These are phyloP conservation scores for Macadamia tetraphylla DNA, from an alignment of 164 flowering plant species.

Conservation along the genomic window DNA sequence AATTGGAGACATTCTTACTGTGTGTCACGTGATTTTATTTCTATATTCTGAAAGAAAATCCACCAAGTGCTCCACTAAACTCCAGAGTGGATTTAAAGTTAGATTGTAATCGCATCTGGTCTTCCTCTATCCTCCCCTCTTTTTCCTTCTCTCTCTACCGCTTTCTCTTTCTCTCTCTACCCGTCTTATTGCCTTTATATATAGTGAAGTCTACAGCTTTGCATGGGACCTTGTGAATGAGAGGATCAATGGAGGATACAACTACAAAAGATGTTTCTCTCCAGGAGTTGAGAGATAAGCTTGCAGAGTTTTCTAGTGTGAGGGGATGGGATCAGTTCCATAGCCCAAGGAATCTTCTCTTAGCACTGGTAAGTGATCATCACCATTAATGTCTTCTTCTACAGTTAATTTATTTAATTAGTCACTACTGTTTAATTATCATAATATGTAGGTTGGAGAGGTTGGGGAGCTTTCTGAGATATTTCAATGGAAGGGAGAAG, in stretches of 20 bases:
- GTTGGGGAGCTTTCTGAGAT: slow-evolving; percentile 44
- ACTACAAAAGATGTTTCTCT: slow-evolving; percentile 41
- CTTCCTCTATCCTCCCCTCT: background rate
- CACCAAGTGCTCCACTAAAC: slow-evolving; percentile 32
- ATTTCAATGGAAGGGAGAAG: slow-evolving; percentile 54
- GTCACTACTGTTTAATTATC: no score
- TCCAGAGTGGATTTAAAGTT: background rate
- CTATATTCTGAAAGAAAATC: slow-evolving; percentile 7
- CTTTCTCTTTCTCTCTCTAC: background rate
- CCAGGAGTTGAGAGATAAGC: slow-evolving; percentile 41
- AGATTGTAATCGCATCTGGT: background rate
- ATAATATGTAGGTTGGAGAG: slow-evolving; percentile 34
- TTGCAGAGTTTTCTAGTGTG: slow-evolving; percentile 42
- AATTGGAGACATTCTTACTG: slow-evolving; percentile 20
- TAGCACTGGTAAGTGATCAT: slow-evolving; percentile 33
- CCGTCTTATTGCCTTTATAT: slow-evolving; percentile 9
- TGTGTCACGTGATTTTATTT: slow-evolving; percentile 20
- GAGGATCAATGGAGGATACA: no score
- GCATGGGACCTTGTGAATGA: slow-evolving; percentile 1
- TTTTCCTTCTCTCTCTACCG: no score
- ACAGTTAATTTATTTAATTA: no score
- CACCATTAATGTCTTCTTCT: no score
- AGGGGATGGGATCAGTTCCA: slow-evolving; percentile 51
- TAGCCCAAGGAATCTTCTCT: slow-evolving; percentile 46
- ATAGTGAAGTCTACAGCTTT: background rate